Conservation (phyloP, 768 basidiomycete genomes). For the Boletus pseudo-olivaceus region DNA sequence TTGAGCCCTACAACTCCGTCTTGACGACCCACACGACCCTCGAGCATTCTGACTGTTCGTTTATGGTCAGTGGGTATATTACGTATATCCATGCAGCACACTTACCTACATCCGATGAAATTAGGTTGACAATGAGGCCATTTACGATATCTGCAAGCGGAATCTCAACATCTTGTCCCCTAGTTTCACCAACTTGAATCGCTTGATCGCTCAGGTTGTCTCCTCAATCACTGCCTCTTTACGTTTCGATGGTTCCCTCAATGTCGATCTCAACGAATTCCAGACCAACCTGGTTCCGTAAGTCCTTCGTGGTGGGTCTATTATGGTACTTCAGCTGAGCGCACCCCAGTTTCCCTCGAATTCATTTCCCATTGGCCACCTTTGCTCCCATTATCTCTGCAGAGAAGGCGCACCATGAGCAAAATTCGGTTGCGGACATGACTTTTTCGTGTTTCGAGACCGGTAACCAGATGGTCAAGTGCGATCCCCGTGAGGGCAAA, state of each 20-base stretch:
- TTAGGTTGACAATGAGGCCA: conserved; percentile 82
- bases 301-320: conserved; percentile 32
- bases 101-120: conserved; percentile 4
- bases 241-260: conserved; percentile 61
- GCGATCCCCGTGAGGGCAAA: conserved; percentile 76
- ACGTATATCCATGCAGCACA: not conserved
- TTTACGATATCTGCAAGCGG: conserved; percentile 79
- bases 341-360: conserved; percentile 80
- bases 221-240: conserved; percentile 95
- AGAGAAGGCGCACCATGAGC: conserved; percentile 94
- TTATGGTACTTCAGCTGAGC: not conserved
- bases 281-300: conserved; percentile 98
- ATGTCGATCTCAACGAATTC: conserved; percentile 90
- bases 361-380: conserved; percentile 97
- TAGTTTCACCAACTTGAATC: conserved; percentile 91
- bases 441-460: conserved; percentile 86
- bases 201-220: conserved; percentile 97
- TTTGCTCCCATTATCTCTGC: conserved; percentile 93
- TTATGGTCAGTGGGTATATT: conserved; percentile 65
- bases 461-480: conserved; percentile 78
- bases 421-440: conserved; percentile 98
- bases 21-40: conserved; percentile 97
- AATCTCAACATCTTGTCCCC: conserved; percentile 84
- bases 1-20: conserved; percentile 97
- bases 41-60: conserved; percentile 98